Conservation (phyloP, 2,329 filamentous ascomycete species). For the Colletotrichum cuscutae region DNA sequence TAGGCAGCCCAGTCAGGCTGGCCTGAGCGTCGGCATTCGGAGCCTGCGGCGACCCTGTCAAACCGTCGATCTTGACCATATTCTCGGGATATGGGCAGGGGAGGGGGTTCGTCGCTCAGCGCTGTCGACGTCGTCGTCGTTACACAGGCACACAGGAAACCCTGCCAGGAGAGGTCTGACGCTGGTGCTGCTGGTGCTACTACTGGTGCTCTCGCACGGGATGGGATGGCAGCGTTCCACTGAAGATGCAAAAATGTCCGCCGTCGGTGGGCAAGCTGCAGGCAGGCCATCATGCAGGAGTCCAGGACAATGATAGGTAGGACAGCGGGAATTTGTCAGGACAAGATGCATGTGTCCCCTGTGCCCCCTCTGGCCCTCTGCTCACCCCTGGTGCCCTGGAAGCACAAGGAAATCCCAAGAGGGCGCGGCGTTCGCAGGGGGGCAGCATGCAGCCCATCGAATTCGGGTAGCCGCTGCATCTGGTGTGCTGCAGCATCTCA, state of each 20-base stretch:
- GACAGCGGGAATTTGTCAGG: not conserved
- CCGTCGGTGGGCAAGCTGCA: not conserved
- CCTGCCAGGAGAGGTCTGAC: not conserved
- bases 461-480: slow-evolving; percentile 19
- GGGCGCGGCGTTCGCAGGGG: not conserved
- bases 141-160: not conserved
- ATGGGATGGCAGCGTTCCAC: not conserved
- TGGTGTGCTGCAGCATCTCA: slow-evolving; percentile 19
- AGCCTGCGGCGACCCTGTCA: not conserved
- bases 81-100: not conserved
- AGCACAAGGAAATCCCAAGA: not conserved
- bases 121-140: not conserved
- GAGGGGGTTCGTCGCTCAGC: not conserved
- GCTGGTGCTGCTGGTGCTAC: not conserved
- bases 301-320: not conserved
- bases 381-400: not conserved
- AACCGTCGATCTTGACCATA: not conserved
- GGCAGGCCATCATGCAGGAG: not conserved
- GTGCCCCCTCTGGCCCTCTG: not conserved
- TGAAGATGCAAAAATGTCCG: not conserved
- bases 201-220: not conserved
- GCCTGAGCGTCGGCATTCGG: not conserved
- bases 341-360: not conserved
- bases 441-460: not conserved
- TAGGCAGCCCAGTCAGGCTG: not conserved